Percentiles rank a stretch among this genome's conserved stretches.
Evolutionary conservation across 495 filamentous ascomycete genomes (phyloP).

Genomic region (Amniculicola lignicola): DNA sequence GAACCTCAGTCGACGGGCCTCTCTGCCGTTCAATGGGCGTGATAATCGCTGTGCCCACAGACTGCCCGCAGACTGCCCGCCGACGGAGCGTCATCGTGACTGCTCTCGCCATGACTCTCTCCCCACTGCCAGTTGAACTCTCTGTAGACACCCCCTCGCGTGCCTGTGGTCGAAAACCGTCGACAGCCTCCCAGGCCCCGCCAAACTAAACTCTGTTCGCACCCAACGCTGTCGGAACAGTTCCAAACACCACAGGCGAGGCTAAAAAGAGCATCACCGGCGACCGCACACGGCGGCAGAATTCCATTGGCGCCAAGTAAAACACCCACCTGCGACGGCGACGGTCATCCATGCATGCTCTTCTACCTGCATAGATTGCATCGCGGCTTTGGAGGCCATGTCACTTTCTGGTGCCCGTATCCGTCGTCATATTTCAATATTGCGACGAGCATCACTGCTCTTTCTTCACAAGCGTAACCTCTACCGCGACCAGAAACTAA

Average conservation of each 20-base stretch:
- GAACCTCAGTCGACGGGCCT: conserved; percentile 2
- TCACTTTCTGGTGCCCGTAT: not conserved
- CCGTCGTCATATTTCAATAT: conserved; percentile 15
- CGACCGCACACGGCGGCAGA: conserved; percentile 1
- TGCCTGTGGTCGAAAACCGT: not conserved
- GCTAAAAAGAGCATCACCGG: conserved; percentile 16
- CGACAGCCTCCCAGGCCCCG: conserved; percentile 7
- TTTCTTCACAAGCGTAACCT: not conserved
- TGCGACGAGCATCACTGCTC: not conserved
- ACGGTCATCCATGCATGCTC: conserved; percentile 16
- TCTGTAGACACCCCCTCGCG: no score
- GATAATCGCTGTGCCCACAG: no score
- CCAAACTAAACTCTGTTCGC: conserved; percentile 14
- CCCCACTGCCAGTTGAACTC: no score
- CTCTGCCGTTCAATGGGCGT: no score
- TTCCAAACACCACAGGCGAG: no score
- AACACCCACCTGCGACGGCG: conserved; percentile 13
- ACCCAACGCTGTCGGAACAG: conserved; percentile 8
- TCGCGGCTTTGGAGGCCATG: not conserved
- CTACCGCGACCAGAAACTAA: not conserved
- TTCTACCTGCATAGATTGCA: not conserved
- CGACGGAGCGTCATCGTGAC: no score
- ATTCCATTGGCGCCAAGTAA: conserved; percentile 29
- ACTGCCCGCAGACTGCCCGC: no score
- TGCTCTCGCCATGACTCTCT: no score